A percentile compares a stretch with the other conserved stretches of the same genome.
Conservation (phyloP, 352 stramenopile species). For the Phytopythium helicoides region DNA sequence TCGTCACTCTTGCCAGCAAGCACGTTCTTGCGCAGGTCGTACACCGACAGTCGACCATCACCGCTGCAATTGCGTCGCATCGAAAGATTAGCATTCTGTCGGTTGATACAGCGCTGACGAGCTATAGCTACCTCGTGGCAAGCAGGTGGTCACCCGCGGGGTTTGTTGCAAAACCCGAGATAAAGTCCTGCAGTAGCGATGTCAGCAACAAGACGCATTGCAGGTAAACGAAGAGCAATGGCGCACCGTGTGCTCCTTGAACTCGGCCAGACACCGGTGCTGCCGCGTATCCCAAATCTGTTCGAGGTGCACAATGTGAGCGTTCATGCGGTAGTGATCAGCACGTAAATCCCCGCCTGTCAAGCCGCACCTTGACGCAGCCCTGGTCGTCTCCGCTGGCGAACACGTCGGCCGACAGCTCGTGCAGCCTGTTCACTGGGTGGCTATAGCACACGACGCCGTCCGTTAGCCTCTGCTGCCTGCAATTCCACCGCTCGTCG, state of each 20-base stretch:
- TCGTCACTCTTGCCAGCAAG: slow-evolving; percentile 82
- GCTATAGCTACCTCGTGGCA: slow-evolving; percentile 46
- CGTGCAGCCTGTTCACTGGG: slow-evolving; percentile 72
- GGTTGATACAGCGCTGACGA: background rate
- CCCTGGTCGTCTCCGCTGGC: slow-evolving; percentile 79
- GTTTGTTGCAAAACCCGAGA: slow-evolving; percentile 90
- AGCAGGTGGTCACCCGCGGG: slow-evolving; percentile 83
- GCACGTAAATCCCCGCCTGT: too few relatives aligned
- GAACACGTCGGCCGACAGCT: slow-evolving; percentile 70
- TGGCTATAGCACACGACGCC: slow-evolving; percentile 36
- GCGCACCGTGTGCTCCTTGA: slow-evolving; percentile 90
- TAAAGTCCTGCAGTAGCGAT: slow-evolving; percentile 78
- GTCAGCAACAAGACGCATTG: too few relatives aligned
- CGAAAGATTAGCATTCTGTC: background rate
- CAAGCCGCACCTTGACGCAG: slow-evolving; percentile 57
- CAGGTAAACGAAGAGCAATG: too few relatives aligned
- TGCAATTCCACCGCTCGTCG: too few relatives aligned
- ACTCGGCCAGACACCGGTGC: slow-evolving; percentile 83
- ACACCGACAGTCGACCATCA: slow-evolving; percentile 90
- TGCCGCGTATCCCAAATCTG: slow-evolving; percentile 86
- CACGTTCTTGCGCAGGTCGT: slow-evolving; percentile 88
- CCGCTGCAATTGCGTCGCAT: slow-evolving; percentile 37
- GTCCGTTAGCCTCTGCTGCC: too few relatives aligned
- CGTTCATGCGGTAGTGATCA: too few relatives aligned
- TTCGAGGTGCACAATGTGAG: too few relatives aligned